phyloP scores from a whole-genome alignment of 306 rosid species.

The Pyrus betulifolia region DNA sequence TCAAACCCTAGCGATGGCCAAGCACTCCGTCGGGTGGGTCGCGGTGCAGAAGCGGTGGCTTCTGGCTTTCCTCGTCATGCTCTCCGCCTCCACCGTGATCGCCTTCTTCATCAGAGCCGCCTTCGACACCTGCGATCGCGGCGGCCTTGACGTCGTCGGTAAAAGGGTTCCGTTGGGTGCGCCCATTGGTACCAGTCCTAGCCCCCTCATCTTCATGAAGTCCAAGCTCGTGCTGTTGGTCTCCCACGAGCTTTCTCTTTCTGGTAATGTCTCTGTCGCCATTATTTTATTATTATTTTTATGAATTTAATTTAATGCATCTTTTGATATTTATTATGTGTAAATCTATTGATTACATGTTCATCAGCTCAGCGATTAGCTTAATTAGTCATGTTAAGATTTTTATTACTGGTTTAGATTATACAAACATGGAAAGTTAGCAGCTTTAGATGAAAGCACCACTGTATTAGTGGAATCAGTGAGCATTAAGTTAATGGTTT shows the following conservation, averaged over 20 bases:
- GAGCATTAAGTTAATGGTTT: neutral
- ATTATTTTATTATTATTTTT: neutral
- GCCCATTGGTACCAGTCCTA: constrained; percentile 18
- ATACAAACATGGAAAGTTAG: neutral
- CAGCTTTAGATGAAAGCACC: neutral
- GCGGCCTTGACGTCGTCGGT: constrained; percentile 13
- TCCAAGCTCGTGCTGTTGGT: constrained; percentile 83
- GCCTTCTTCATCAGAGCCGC: constrained; percentile 47
- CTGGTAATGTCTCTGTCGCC: constrained; percentile 34
- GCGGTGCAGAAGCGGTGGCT: constrained; percentile 32
- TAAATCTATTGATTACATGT: neutral
- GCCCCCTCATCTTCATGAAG: constrained; percentile 65
- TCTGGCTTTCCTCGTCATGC: constrained; percentile 26
- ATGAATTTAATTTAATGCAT: neutral
- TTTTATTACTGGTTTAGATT: neutral
- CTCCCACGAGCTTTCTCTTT: constrained; percentile 78
- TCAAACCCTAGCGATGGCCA: constrained; percentile 17
- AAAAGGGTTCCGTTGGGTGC: constrained; percentile 9
- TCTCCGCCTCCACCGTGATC: constrained; percentile 30
- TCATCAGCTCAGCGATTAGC: neutral
- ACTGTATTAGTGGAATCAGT: neutral
- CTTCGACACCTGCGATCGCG: constrained; percentile 43
- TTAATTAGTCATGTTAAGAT: neutral
- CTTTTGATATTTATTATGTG: neutral
- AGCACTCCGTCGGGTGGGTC: constrained; percentile 30